Evolutionary conservation across 1,284 basidiomycete genomes (phyloP), one percentile per base, ranked within the genome.

Genomic region (Naganishia albida): DNA sequence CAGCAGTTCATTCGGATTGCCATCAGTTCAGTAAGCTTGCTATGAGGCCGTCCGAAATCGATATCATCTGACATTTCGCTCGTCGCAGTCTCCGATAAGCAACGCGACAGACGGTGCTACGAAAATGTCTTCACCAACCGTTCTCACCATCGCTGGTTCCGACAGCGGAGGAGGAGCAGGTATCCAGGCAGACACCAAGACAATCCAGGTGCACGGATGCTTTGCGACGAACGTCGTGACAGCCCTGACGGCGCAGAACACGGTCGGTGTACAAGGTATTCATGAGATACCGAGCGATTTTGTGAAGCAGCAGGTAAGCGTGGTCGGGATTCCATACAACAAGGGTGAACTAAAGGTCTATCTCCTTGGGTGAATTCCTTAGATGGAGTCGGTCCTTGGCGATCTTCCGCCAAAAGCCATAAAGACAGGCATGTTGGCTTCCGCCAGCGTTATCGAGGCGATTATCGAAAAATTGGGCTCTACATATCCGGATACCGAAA

Each of bases 231-330:
- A 87, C 65, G 91, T 87, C 3, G 80, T 95, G 62, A 96, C 94
- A 0, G 93, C 92, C 0, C 77, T 97, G 52, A 94, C 91, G 0
- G 90, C 93, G 0, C 94, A 98, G 75, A 96, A 96, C 76, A 96
- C 93, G 0, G 82, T 78, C 0, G 93, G 92, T 4, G 93, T 97
- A 0, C 85, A 90, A 67, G 87, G 78, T 1, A 82, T 92, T 0
- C 85, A 89, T 69, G 80, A 85, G 1, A 75, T 83, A 1, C 87
- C 89, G 0, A 83, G 87, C 0, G 82, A 83, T 7, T 92, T 92
- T 72, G 83, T 93, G 52, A 80, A 81, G 63, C 82, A 86, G 74
- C 89, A 90, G 83, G 90, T 86, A 26, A 62, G 82, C 78, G 43
- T 20, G n/a, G 4, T 38, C n/a, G 15, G 2, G 1, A 8, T n/a